A percentile compares a stretch with the other conserved stretches of the same genome.
Evolutionary conservation across 768 basidiomycete genomes (phyloP).

Genomic region (Phanerodontia chrysosporium): DNA sequence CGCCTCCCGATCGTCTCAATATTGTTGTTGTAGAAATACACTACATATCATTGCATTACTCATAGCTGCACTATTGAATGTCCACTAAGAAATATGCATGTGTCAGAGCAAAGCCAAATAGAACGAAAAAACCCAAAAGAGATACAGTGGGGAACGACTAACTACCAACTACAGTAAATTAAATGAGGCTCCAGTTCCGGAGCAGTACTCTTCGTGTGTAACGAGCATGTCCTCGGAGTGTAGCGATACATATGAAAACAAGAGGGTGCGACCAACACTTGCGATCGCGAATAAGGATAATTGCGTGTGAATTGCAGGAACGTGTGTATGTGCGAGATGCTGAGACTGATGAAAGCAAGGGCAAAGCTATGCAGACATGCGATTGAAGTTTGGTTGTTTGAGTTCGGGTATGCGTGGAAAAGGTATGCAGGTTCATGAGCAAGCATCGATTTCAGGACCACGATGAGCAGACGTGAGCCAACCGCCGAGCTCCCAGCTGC

Average conservation of each 20-base stretch:
- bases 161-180: not conserved
- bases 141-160: not conserved
- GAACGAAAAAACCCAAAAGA: not conserved
- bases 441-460: not conserved
- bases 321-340: not conserved
- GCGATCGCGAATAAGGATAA: not conserved
- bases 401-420: not conserved
- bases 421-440: not conserved
- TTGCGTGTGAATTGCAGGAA: not conserved
- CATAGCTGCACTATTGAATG: not conserved
- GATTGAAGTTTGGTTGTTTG: not conserved
- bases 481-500: conserved; percentile 60
- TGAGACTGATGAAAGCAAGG: conserved; percentile 6
- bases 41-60: not conserved
- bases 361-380: conserved; percentile 7
- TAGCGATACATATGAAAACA: not conserved
- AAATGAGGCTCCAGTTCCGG: not conserved
- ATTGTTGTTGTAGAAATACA: too few species aligned
- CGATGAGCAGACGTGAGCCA: conserved; percentile 37
- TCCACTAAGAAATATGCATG: not conserved
- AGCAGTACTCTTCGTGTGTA: not conserved
- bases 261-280: too few species aligned
- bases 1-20: too few species aligned
- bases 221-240: not conserved
- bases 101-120: not conserved